phyloP scores from a whole-genome alignment of 2,329 filamentous ascomycete species.

The Colletotrichum australisinense region DNA sequence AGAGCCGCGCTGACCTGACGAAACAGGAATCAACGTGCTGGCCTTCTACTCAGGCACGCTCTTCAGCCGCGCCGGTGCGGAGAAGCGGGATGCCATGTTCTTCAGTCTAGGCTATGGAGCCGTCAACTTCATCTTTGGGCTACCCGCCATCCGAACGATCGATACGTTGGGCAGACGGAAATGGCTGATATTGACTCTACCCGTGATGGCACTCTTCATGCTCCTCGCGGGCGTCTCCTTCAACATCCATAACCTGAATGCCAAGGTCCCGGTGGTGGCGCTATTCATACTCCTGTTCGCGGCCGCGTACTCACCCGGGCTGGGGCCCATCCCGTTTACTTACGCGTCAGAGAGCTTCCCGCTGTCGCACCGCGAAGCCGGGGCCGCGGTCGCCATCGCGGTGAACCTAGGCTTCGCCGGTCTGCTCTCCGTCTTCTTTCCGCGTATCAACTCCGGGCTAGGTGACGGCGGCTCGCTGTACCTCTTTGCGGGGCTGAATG shows the following conservation, averaged over 20 bases:
- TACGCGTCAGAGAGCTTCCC: slow-evolving; percentile 63
- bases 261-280: slow-evolving; percentile 45
- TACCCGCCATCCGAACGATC: slow-evolving; percentile 53
- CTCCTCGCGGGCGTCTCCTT: slow-evolving; percentile 50
- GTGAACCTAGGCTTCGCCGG: slow-evolving; percentile 61
- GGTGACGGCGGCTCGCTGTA: slow-evolving; percentile 51
- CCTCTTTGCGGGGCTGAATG: slow-evolving; percentile 59
- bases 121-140: slow-evolving; percentile 55
- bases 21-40: slow-evolving; percentile 48
- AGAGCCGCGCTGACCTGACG: neutral
- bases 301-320: slow-evolving; percentile 53
- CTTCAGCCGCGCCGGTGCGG: slow-evolving; percentile 39
- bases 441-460: slow-evolving; percentile 42
- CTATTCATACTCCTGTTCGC: slow-evolving; percentile 55
- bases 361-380: slow-evolving; percentile 60
- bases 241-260: slow-evolving; percentile 36
- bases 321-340: slow-evolving; percentile 61
- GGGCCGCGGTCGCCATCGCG: slow-evolving; percentile 59
- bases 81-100: slow-evolving; percentile 40
- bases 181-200: slow-evolving; percentile 56
- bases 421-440: slow-evolving; percentile 56
- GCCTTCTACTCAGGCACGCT: slow-evolving; percentile 55
- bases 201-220: slow-evolving; percentile 56
- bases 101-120: slow-evolving; percentile 50
- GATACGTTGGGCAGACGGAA: slow-evolving; percentile 54